These are phyloP conservation scores for Tetrahymena malaccensis DNA, from an alignment of 73 alveolate species.

Conservation along the genomic window DNA sequence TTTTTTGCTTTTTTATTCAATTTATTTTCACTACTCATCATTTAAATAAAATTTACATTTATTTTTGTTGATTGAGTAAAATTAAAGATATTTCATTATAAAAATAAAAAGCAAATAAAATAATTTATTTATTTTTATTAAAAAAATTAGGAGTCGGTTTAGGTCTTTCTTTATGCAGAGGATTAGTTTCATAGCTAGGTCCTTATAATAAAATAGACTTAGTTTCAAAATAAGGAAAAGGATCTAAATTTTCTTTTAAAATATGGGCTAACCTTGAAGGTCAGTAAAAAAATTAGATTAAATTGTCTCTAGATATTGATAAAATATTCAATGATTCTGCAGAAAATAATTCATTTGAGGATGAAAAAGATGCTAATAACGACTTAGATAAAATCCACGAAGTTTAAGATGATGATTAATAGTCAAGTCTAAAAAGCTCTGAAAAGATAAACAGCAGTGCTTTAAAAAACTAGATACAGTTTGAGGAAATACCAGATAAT, in stretches of 20 bases:
- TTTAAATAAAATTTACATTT: too few relatives aligned
- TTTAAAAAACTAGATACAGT: not conserved
- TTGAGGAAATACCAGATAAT: not conserved
- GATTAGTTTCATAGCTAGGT: not conserved
- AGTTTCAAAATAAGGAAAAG: not conserved
- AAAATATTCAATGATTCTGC: not conserved
- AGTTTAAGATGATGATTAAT: not conserved
- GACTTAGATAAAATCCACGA: not conserved
- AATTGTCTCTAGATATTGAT: not conserved
- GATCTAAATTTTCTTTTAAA: not conserved
- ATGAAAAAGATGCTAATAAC: not conserved
- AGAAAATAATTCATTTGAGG: not conserved
- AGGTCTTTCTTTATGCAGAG: not conserved
- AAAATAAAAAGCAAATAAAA: too few relatives aligned
- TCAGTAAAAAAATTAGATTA: not conserved
- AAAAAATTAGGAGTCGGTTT: not conserved
- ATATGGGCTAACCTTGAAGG: not conserved
- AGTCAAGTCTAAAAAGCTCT: not conserved
- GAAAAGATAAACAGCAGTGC: not conserved
- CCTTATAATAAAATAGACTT: not conserved
- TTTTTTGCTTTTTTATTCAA: not conserved
- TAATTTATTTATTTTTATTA: not conserved
- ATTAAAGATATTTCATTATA: too few relatives aligned
- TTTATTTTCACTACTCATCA: too few relatives aligned
- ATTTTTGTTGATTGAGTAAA: too few relatives aligned